A percentile compares a stretch with the other conserved stretches of the same genome.
Conservation (phyloP, 2,329 filamentous ascomycete species). For the Mollisiaceae sp. region DNA sequence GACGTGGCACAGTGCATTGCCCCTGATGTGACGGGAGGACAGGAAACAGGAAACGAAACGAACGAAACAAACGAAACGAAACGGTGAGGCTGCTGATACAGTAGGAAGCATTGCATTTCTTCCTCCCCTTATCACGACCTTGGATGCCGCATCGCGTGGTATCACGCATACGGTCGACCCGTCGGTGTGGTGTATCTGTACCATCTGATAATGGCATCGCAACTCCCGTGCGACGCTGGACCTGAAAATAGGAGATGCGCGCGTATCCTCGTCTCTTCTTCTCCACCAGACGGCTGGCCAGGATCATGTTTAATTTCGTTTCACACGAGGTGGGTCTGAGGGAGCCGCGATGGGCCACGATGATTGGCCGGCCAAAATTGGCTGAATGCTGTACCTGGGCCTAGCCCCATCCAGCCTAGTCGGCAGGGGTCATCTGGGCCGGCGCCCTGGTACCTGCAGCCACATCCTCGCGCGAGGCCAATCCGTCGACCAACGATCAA, state of each 20-base stretch:
- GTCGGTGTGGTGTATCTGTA: neutral
- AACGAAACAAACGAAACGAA: conserved; percentile 9
- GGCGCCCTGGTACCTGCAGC: conserved; percentile 2
- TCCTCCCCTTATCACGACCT: conserved; percentile 12
- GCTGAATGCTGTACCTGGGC: conserved; percentile 2
- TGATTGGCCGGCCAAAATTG: neutral
- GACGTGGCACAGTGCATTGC: neutral
- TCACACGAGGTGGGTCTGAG: neutral
- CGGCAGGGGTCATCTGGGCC: neutral
- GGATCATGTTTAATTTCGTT: conserved; percentile 8
- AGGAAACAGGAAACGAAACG: conserved; percentile 8
- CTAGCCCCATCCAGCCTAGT: neutral
- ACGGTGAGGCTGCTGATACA: conserved; percentile 2
- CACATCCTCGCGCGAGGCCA: neutral
- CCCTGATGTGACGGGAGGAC: neutral
- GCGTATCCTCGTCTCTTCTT: neutral
- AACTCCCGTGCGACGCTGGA: neutral
- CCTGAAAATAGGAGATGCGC: conserved; percentile 8
- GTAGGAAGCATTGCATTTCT: neutral
- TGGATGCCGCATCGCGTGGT: neutral
- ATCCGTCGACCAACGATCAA: neutral
- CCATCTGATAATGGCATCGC: neutral
- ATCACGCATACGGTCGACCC: neutral
- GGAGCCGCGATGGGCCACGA: neutral
- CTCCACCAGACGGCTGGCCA: neutral